These are phyloP conservation scores for Fraxinus paxiana DNA, from an alignment of 305 asterid species.

Conservation along the genomic window DNA sequence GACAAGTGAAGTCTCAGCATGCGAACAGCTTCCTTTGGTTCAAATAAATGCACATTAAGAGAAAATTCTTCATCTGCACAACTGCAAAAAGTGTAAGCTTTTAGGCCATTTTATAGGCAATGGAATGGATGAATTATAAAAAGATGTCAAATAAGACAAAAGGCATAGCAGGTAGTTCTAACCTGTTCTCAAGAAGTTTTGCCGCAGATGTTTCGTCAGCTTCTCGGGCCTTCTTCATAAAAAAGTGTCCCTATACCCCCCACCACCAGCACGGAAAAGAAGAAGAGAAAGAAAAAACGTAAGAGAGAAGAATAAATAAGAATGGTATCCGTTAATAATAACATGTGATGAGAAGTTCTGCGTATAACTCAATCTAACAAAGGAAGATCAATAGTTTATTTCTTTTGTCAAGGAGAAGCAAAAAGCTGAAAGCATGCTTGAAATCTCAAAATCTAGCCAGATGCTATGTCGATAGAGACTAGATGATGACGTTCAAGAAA, in stretches of 20 bases:
- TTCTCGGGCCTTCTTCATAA: slow-evolving; percentile 65
- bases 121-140: slow-evolving; percentile 15
- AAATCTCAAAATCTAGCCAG: neutral
- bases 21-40: slow-evolving; percentile 58
- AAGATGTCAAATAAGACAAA: slow-evolving; percentile 6
- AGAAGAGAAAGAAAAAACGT: slow-evolving; percentile 1
- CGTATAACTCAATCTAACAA: neutral
- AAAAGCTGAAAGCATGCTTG: neutral
- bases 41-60: slow-evolving; percentile 45
- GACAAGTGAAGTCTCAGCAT: slow-evolving; percentile 46
- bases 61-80: slow-evolving; percentile 36
- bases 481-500: neutral
- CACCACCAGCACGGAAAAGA: slow-evolving; percentile 12
- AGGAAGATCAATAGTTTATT: neutral
- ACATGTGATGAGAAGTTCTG: neutral
- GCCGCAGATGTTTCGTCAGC: slow-evolving; percentile 66
- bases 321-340: neutral
- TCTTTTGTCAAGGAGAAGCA: neutral
- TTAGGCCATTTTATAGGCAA: slow-evolving; percentile 10
- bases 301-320: slow-evolving; percentile 7
- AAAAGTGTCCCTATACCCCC: slow-evolving; percentile 57
- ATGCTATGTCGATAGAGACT: neutral
- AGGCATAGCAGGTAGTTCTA: slow-evolving; percentile 18
- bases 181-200: slow-evolving; percentile 58
- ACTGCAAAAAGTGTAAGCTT: slow-evolving; percentile 40